Conservation (phyloP, 1,139 yeast genomes). For the Yamadazyma epiphylla region DNA sequence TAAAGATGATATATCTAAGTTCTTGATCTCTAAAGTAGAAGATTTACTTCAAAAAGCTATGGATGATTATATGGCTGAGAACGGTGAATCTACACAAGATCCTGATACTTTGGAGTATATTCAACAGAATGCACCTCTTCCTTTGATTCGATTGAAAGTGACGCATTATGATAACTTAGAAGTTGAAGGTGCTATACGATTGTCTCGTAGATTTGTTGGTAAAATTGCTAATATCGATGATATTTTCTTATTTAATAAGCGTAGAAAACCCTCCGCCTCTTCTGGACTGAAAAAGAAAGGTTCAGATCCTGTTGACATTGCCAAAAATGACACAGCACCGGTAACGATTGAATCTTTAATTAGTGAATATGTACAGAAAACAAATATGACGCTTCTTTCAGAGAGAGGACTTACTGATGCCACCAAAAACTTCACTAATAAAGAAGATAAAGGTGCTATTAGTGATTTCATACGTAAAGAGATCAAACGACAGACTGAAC, state of each 20-base stretch:
- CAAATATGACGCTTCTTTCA: slow-evolving; percentile 67
- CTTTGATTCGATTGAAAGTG: slow-evolving; percentile 76
- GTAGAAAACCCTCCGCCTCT: slow-evolving; percentile 18
- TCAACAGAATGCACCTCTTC: slow-evolving; percentile 49
- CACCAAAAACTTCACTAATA: slow-evolving; percentile 66
- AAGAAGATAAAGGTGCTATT: slow-evolving; percentile 75
- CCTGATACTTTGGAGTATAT: slow-evolving; percentile 6
- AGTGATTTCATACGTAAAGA: slow-evolving; percentile 68
- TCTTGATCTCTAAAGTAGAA: slow-evolving; percentile 62
- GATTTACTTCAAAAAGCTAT: slow-evolving; percentile 59
- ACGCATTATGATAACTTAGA: slow-evolving; percentile 90
- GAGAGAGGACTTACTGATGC: slow-evolving; percentile 76
- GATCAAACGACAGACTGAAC: slow-evolving; percentile 56
- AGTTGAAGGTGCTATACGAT: slow-evolving; percentile 85
- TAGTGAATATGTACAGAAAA: slow-evolving; percentile 55
- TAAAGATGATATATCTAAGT: slow-evolving; percentile 58
- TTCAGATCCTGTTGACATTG: slow-evolving; percentile 14
- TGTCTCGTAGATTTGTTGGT: slow-evolving; percentile 88
- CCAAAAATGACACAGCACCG: slow-evolving; percentile 15
- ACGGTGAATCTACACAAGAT: slow-evolving; percentile 22
- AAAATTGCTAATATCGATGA: slow-evolving; percentile 87
- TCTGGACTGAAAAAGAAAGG: slow-evolving; percentile 17
- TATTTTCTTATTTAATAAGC: slow-evolving; percentile 68
- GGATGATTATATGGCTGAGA: slow-evolving; percentile 42
- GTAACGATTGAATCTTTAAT: slow-evolving; percentile 51